phyloP scores from a whole-genome alignment of 2,329 filamentous ascomycete genomes.

The Colletotrichum godetiae region DNA sequence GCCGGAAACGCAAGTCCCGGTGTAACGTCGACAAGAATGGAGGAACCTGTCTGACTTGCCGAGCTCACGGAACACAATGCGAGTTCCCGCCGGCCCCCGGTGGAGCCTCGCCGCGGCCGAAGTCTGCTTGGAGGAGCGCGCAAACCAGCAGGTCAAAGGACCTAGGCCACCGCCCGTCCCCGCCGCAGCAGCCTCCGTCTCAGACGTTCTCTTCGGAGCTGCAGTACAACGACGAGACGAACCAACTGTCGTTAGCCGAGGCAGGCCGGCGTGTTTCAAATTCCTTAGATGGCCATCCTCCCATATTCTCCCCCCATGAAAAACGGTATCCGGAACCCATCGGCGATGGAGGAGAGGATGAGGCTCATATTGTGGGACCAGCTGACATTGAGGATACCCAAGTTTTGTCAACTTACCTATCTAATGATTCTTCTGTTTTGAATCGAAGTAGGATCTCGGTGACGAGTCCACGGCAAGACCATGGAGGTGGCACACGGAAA shows the following conservation, averaged over 20 bases:
- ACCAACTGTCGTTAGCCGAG: not conserved
- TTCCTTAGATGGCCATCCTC: not conserved
- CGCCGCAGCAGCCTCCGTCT: not conserved
- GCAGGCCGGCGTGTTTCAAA: conserved; percentile 39
- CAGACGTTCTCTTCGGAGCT: conserved; percentile 9
- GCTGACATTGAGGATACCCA: conserved; percentile 70
- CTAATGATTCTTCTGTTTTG: conserved; percentile 23
- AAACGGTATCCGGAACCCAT: conserved; percentile 25
- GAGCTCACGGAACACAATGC: conserved; percentile 67
- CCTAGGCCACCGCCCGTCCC: not conserved
- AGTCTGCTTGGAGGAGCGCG: conserved; percentile 12
- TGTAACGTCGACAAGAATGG: conserved; percentile 68
- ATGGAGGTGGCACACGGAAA: conserved; percentile 20
- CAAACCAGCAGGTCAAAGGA: conserved; percentile 13
- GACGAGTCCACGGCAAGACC: conserved; percentile 18
- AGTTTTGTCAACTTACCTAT: conserved; percentile 60
- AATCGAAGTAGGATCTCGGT: conserved; percentile 24
- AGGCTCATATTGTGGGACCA: conserved; percentile 68
- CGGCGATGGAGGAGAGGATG: conserved; percentile 46
- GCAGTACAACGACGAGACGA: not conserved
- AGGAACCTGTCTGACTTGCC: conserved; percentile 66
- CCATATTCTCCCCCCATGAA: not conserved
- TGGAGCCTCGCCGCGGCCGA: conserved; percentile 19
- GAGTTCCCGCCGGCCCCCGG: conserved; percentile 53
- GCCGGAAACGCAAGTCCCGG: conserved; percentile 70